phyloP scores from a whole-genome alignment of 305 asterid species.

The Ilex paraguariensis region DNA sequence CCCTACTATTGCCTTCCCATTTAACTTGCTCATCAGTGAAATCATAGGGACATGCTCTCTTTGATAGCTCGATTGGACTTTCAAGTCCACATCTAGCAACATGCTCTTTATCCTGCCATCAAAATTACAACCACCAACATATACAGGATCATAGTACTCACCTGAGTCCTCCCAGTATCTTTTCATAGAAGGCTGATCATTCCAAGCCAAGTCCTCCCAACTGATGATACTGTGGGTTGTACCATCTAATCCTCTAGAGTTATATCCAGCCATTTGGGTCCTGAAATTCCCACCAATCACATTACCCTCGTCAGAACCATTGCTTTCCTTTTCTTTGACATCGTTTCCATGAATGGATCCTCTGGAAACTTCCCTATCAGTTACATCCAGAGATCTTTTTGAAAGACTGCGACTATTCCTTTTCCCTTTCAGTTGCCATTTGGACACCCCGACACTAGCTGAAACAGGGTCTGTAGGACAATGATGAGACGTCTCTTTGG shows the following conservation, averaged over 20 bases:
- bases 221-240: constrained; percentile 25
- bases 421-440: constrained; percentile 79
- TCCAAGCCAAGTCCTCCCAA: constrained; percentile 45
- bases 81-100: constrained; percentile 73
- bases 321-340: constrained; percentile 31
- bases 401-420: constrained; percentile 60
- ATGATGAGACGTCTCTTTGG: constrained; percentile 47
- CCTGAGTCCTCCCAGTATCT: constrained; percentile 60
- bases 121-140: constrained; percentile 29
- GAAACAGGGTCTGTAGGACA: constrained; percentile 32
- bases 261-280: constrained; percentile 36
- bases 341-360: constrained; percentile 33
- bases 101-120: constrained; percentile 35
- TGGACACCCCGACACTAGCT: constrained; percentile 48
- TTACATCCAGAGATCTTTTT: constrained; percentile 46
- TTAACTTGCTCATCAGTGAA: constrained; percentile 74
- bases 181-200: constrained; percentile 32
- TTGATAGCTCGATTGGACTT: constrained; percentile 75
- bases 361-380: constrained; percentile 40
- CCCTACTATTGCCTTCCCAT: constrained; percentile 84
- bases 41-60: constrained; percentile 75
- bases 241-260: constrained; percentile 36
- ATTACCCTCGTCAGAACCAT: constrained; percentile 30
- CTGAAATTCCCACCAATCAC: constrained; percentile 26
- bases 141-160: constrained; percentile 40